Percentiles rank a stretch among this genome's conserved stretches.
phyloP scores from a whole-genome alignment of 2,329 filamentous ascomycete genomes.

The Penicillium sumatraense region DNA sequence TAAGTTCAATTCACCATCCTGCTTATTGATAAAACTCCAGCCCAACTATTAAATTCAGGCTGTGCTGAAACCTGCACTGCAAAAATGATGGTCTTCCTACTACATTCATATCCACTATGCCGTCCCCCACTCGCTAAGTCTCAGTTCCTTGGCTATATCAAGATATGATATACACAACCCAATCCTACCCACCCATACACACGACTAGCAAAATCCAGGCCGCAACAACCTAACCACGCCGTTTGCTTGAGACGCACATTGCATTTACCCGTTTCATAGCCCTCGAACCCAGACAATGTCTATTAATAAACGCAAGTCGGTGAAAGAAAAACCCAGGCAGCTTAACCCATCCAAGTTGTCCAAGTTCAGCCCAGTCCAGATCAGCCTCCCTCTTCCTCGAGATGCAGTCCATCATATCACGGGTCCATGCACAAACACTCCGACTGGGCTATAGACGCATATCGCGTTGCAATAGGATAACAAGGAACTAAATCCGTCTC shows the following conservation, averaged over 20 bases:
- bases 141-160: not conserved
- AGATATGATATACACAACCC: not conserved
- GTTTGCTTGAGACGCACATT: not conserved
- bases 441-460: conserved; percentile 12
- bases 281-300: not conserved
- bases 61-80: not conserved
- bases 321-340: not conserved
- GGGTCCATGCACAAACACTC: not conserved
- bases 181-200: not conserved
- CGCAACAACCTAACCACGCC: not conserved
- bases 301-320: not conserved
- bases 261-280: not conserved
- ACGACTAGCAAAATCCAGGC: not conserved
- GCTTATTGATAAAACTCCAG: too few species aligned
- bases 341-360: not conserved
- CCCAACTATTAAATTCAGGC: not conserved
- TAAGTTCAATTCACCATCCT: not conserved
- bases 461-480: not conserved
- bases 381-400: not conserved
- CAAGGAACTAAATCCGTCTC: not conserved
- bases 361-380: not conserved
- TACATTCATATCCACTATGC: not conserved
- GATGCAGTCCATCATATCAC: conserved; percentile 15
- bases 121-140: not conserved
- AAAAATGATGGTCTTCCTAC: not conserved